A percentile compares a stretch with the other conserved stretches of the same genome.
phyloP scores from a whole-genome alignment of 306 rosid species.

The Corylus americana region DNA sequence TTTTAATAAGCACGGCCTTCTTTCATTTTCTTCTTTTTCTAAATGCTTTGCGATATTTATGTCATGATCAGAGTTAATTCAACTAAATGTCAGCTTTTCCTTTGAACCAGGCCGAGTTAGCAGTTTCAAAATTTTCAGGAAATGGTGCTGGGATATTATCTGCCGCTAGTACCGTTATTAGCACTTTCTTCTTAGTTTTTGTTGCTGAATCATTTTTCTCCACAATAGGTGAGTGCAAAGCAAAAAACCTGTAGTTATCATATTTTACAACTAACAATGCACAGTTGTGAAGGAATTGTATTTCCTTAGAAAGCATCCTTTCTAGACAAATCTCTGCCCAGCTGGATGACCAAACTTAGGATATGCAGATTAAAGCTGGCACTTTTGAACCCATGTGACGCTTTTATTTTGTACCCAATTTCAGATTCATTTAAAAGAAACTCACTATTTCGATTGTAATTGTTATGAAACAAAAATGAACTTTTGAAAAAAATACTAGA shows the following conservation, averaged over 20 bases:
- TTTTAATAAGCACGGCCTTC: conserved; percentile 3
- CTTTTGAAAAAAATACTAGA: not conserved
- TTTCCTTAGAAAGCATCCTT: not conserved
- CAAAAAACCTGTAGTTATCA: conserved; percentile 10
- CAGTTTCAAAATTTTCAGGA: conserved; percentile 83
- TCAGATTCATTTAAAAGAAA: conserved; percentile 14
- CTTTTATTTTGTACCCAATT: conserved; percentile 1
- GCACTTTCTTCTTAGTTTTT: conserved; percentile 83
- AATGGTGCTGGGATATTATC: conserved; percentile 86
- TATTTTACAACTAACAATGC: not conserved
- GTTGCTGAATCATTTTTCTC: conserved; percentile 98
- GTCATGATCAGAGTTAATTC: not conserved
- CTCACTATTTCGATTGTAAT: conserved; percentile 6
- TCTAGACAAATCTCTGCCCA: conserved; percentile 12
- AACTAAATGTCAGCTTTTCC: conserved; percentile 30
- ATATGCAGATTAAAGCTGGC: not conserved
- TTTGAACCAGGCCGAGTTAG: conserved; percentile 88
- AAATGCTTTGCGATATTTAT: conserved; percentile 13
- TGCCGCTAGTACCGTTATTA: conserved; percentile 71
- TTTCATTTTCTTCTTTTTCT: conserved; percentile 12
- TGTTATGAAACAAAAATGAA: not conserved
- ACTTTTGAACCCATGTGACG: not conserved
- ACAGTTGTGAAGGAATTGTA: not conserved
- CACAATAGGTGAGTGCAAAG: conserved; percentile 73
- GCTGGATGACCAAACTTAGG: not conserved